Conservation (phyloP, 2,329 filamentous ascomycete genomes). For the Bisporella sp. region DNA sequence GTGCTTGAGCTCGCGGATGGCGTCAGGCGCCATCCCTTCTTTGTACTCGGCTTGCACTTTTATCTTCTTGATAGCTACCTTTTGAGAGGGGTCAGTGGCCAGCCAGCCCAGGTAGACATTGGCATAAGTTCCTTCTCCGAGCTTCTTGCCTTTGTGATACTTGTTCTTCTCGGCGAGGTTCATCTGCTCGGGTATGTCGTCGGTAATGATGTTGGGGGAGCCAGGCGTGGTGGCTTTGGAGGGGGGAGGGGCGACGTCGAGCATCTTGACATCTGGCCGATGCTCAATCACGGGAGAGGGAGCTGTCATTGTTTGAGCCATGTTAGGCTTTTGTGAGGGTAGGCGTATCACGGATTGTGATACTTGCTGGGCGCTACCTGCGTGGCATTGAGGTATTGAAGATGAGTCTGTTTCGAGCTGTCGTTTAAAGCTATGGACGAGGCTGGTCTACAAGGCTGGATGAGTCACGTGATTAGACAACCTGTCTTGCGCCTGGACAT, state of each 20-base stretch:
- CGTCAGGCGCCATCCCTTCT: conserved; percentile 90
- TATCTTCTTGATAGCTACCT: conserved; percentile 92
- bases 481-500: too few relatives aligned
- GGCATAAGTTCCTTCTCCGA: conserved; percentile 96
- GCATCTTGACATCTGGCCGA: background rate
- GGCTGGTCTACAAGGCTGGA: too few relatives aligned
- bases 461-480: too few relatives aligned
- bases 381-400: too few relatives aligned
- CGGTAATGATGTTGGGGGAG: conserved; percentile 16
- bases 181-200: conserved; percentile 69
- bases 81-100: conserved; percentile 59
- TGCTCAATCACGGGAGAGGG: background rate
- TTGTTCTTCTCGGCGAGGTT: conserved; percentile 78
- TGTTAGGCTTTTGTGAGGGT: background rate
- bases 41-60: conserved; percentile 79
- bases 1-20: conserved; percentile 91
- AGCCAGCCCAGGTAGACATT: conserved; percentile 88
- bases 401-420: too few relatives aligned
- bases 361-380: too few relatives aligned
- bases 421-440: too few relatives aligned
- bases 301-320: background rate
- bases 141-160: conserved; percentile 87
- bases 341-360: background rate
- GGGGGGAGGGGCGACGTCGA: background rate
- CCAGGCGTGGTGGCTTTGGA: background rate